These are phyloP conservation scores for Agastache rugosa DNA, from an alignment of 257 asterid genomes.

Conservation along the genomic window DNA sequence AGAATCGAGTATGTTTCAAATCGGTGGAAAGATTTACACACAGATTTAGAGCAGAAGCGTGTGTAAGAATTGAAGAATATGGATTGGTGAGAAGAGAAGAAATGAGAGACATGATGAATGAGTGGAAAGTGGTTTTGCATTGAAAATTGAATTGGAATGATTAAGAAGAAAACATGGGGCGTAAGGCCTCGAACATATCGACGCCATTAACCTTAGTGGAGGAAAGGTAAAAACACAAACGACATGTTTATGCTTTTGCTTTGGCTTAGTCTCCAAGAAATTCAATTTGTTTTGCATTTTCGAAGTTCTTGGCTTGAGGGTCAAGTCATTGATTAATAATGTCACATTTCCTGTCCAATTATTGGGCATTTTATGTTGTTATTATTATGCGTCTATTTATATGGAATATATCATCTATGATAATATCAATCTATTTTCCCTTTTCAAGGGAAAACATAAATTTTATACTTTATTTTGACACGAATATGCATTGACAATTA, in stretches of 20 bases:
- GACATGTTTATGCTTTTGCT: background rate
- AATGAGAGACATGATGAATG: background rate
- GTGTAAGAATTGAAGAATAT: background rate
- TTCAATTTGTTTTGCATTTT: background rate
- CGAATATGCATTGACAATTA: background rate
- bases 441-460: background rate
- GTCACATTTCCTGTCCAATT: background rate
- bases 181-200: constrained; percentile 36
- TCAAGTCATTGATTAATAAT: constrained; percentile 8
- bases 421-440: background rate
- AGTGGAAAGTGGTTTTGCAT: constrained; percentile 23
- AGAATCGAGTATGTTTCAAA: no score
- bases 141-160: background rate
- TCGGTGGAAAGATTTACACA: background rate
- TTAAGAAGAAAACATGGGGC: constrained; percentile 38
- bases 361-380: background rate
- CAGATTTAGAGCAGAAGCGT: background rate
- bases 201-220: background rate
- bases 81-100: background rate
- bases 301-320: constrained; percentile 30
- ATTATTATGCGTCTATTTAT: no score
- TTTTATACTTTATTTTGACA: no score
- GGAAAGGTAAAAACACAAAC: background rate
- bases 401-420: background rate
- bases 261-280: constrained; percentile 36